A percentile compares a stretch with the other conserved stretches of the same genome.
Conservation (phyloP, 495 filamentous ascomycete genomes). For the Penicillium daleae region DNA sequence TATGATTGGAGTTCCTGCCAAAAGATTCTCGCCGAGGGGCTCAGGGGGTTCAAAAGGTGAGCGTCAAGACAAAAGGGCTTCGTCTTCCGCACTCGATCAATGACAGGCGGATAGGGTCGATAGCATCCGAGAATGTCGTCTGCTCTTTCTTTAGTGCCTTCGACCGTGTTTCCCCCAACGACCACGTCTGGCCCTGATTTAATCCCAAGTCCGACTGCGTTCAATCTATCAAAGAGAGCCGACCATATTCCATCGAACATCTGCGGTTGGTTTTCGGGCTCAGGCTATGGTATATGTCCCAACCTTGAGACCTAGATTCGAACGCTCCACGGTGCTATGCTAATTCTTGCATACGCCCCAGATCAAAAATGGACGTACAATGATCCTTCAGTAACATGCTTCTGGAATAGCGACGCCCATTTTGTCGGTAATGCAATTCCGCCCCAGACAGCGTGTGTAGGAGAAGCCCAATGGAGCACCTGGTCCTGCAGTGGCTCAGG, state of each 20-base stretch:
- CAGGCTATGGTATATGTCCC: not conserved
- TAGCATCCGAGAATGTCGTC: not conserved
- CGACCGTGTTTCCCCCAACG: not conserved
- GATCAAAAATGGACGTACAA: not conserved
- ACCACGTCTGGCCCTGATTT: not conserved
- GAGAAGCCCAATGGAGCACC: conserved; percentile 1
- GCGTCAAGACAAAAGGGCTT: not conserved
- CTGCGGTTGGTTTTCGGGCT: conserved; percentile 1
- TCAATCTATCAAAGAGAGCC: conserved; percentile 1
- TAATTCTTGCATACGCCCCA: not conserved
- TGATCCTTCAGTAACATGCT: not conserved
- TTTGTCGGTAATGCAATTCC: not conserved
- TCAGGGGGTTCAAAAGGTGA: not conserved
- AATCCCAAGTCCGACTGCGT: not conserved
- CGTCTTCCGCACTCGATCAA: not conserved
- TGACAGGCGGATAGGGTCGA: not conserved
- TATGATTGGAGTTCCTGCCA: not conserved
- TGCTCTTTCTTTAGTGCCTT: not conserved
- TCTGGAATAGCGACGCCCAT: conserved; percentile 1
- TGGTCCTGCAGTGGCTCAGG: conserved; percentile 3
- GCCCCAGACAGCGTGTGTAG: not conserved
- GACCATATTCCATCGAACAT: not conserved
- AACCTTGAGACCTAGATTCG: not conserved
- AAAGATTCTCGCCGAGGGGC: not conserved
- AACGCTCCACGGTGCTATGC: not conserved